Conservation (phyloP, 805 yeast species). For the Huiozyma sinensis region DNA sequence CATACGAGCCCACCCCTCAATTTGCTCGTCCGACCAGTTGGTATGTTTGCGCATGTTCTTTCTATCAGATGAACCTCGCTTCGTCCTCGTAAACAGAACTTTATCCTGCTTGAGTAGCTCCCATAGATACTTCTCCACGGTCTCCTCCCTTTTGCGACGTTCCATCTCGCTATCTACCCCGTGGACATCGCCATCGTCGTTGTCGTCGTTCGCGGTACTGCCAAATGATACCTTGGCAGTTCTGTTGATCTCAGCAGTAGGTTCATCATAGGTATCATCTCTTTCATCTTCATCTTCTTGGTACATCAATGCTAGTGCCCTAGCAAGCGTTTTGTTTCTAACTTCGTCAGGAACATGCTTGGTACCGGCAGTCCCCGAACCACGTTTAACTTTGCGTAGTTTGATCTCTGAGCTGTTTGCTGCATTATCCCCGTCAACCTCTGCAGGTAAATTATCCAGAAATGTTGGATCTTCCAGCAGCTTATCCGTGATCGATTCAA, state of each 20-base stretch:
- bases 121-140: slow-evolving; percentile 48
- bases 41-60: slow-evolving; percentile 40
- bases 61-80: slow-evolving; percentile 44
- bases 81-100: slow-evolving; percentile 35
- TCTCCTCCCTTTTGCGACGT: slow-evolving; percentile 26
- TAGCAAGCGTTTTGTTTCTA: slow-evolving; percentile 46
- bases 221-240: slow-evolving; percentile 7
- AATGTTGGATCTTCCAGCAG: slow-evolving; percentile 53
- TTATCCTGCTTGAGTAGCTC: slow-evolving; percentile 42
- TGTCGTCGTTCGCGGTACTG: slow-evolving; percentile 2
- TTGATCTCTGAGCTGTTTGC: slow-evolving; percentile 7
- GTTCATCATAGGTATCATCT: slow-evolving; percentile 65
- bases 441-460: slow-evolving; percentile 11
- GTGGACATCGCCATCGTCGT: slow-evolving; percentile 5
- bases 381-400: background rate
- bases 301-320: slow-evolving; percentile 54
- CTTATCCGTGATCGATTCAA: slow-evolving; percentile 47
- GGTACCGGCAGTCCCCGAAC: slow-evolving; percentile 6
- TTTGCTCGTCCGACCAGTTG: slow-evolving; percentile 78
- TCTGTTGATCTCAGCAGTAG: slow-evolving; percentile 20
- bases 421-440: slow-evolving; percentile 2
- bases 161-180: too few relatives aligned
- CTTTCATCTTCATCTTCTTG: slow-evolving; percentile 78
- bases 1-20: slow-evolving; percentile 89
- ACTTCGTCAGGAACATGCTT: slow-evolving; percentile 35